Evolutionary conservation across 2,329 filamentous ascomycete genomes (phyloP).

Genomic region (Grosmannia serpens): DNA sequence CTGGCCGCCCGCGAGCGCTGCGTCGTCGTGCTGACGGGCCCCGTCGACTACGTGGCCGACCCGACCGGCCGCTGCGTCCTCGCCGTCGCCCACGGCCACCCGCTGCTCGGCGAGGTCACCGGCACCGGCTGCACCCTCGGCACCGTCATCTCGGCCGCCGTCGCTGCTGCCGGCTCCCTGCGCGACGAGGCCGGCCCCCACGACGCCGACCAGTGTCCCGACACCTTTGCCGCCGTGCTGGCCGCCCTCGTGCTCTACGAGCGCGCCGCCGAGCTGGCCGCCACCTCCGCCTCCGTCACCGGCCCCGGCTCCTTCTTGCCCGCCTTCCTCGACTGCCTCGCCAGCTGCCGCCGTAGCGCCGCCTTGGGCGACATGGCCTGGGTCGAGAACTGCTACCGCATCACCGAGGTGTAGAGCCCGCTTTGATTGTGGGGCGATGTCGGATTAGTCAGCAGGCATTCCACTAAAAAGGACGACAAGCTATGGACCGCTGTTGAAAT

Average conservation of each 20-base stretch:
- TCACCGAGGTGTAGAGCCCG: not conserved
- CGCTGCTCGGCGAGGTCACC: conserved; percentile 57
- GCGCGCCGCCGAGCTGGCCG: conserved; percentile 56
- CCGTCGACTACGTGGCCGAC: conserved; percentile 66
- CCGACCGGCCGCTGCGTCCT: conserved; percentile 46
- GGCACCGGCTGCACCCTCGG: conserved; percentile 80
- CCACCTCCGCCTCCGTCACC: conserved; percentile 50
- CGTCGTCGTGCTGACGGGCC: conserved; percentile 73
- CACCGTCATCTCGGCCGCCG: conserved; percentile 64
- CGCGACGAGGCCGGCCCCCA: not conserved
- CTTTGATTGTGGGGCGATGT: no score
- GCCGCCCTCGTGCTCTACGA: conserved; percentile 70
- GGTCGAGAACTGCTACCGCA: conserved; percentile 1
- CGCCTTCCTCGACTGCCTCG: conserved; percentile 66
- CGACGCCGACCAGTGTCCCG: conserved; percentile 15
- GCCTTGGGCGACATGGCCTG: conserved; percentile 11
- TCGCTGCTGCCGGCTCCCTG: conserved; percentile 44
- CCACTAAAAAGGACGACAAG: not conserved
- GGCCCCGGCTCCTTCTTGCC: conserved; percentile 84
- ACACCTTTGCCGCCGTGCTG: conserved; percentile 61
- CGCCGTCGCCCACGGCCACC: conserved; percentile 65
- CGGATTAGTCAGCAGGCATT: no score
- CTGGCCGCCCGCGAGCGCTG: conserved; percentile 59
- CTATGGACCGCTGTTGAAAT: not conserved
- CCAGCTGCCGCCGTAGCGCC: conserved; percentile 20